These are phyloP conservation scores for Lachancea kluyveri DNA, from an alignment of 805 yeast species.

Conservation along the genomic window DNA sequence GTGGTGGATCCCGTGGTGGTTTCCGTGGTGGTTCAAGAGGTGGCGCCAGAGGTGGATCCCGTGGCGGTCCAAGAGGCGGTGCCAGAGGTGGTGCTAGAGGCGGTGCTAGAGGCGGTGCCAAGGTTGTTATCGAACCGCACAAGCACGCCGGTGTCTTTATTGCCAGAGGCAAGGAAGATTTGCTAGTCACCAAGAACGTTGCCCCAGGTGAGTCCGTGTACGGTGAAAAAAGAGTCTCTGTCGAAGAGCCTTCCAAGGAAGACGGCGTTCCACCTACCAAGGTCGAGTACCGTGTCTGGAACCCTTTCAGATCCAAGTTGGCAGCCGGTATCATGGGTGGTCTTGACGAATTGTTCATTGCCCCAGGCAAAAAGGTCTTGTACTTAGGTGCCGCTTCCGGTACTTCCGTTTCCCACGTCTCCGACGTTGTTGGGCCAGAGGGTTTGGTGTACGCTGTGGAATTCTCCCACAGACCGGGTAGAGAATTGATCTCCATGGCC, in stretches of 20 bases:
- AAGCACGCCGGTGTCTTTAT: constrained; percentile 98
- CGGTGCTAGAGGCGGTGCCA: constrained; percentile 88
- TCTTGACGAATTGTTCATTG: constrained; percentile 93
- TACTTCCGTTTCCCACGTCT: constrained; percentile 96
- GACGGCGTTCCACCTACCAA: constrained; percentile 88
- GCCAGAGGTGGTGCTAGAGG: constrained; percentile 68
- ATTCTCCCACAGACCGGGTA: constrained; percentile 99
- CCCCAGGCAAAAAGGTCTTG: constrained; percentile 95
- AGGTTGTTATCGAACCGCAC: constrained; percentile 97
- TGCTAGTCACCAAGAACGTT: constrained; percentile 90
- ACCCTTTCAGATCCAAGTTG: constrained; percentile 98
- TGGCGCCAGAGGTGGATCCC: constrained; percentile 52
- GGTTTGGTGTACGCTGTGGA: constrained; percentile 98
- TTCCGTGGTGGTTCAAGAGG: constrained; percentile 52
- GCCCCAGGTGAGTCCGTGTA: constrained; percentile 99
- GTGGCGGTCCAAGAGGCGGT: constrained; percentile 49
- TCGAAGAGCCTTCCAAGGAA: constrained; percentile 88
- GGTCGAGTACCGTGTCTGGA: constrained; percentile 99
- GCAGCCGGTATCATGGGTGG: constrained; percentile 99
- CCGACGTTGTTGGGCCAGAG: constrained; percentile 98
- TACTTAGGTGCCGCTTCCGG: constrained; percentile 99
- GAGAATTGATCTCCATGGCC: constrained; percentile 99
- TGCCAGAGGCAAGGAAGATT: constrained; percentile 99
- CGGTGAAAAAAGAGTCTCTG: constrained; percentile 93
- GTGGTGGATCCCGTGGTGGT: constrained; percentile 44